phyloP scores from a whole-genome alignment of 2,329 filamentous ascomycete species.

The Ophiocordyceps camponoti-saundersi region DNA sequence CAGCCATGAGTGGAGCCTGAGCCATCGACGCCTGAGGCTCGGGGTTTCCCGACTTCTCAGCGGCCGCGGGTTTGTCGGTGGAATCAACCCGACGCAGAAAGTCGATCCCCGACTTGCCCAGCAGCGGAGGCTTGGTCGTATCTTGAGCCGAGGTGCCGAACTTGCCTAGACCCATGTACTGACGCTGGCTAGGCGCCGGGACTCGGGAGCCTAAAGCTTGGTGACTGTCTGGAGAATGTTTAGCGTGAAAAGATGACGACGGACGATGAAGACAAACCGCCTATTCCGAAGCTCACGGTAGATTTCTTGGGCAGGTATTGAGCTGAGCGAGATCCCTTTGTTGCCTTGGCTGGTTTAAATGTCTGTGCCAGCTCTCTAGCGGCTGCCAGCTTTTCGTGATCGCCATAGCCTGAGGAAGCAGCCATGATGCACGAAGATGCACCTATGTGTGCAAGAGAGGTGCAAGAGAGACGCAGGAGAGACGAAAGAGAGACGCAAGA shows the following conservation, averaged over 20 bases:
- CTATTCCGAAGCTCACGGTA: background rate
- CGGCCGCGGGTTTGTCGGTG: background rate
- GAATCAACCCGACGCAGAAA: slow-evolving; percentile 6
- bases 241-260: background rate
- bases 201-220: background rate
- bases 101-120: slow-evolving; percentile 7
- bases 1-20: background rate
- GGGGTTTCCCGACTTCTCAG: background rate
- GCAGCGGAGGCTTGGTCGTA: background rate
- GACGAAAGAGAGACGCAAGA: no score
- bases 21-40: background rate
- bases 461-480: background rate
- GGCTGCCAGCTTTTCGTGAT: slow-evolving; percentile 10
- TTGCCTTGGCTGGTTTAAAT: slow-evolving; percentile 7
- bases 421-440: slow-evolving; percentile 2
- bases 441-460: background rate
- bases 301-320: background rate
- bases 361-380: slow-evolving; percentile 10
- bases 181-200: slow-evolving; percentile 6
- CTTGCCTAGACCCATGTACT: slow-evolving; percentile 3
- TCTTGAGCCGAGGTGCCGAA: background rate
- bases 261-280: background rate
- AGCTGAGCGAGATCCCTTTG: background rate
- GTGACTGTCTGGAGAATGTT: background rate
- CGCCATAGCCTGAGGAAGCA: slow-evolving; percentile 6